These are phyloP conservation scores for Wickerhamomyces sp. DNA, from an alignment of 1,139 yeast species.

Conservation along the genomic window DNA sequence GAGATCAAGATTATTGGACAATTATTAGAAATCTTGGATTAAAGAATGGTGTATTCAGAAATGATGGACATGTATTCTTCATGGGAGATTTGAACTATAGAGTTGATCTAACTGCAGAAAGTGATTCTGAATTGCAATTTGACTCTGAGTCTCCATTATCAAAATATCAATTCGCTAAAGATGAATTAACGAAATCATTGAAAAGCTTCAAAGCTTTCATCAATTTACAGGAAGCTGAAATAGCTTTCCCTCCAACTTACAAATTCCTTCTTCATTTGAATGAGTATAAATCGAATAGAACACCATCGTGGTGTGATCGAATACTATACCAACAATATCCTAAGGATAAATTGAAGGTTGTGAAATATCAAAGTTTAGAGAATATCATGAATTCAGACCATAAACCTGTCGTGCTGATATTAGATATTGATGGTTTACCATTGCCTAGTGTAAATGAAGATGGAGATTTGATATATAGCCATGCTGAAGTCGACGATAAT, in stretches of 20 bases:
- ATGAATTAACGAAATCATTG: constrained; percentile 54
- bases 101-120: constrained; percentile 19
- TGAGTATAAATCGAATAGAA: constrained; percentile 52
- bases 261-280: constrained; percentile 52
- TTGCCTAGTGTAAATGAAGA: constrained; percentile 1
- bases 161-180: constrained; percentile 28
- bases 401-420: constrained; percentile 27
- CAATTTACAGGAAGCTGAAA: constrained; percentile 61
- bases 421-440: constrained; percentile 16
- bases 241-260: constrained; percentile 72
- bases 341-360: constrained; percentile 7
- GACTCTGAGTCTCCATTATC: constrained; percentile 15
- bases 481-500: background rate
- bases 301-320: constrained; percentile 91
- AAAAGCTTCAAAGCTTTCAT: constrained; percentile 43
- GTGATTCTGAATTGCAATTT: too few species aligned
- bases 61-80: constrained; percentile 57
- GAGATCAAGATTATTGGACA: constrained; percentile 50
- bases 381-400: constrained; percentile 30
- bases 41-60: constrained; percentile 48
- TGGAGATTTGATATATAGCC: constrained; percentile 2
- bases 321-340: constrained; percentile 54
- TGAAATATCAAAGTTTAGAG: constrained; percentile 22
- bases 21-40: constrained; percentile 54
- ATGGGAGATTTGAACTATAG: constrained; percentile 87